Base-by-base conservation (phyloP, 345 rosid genomes). In the Rhizophora mangle region DNA sequence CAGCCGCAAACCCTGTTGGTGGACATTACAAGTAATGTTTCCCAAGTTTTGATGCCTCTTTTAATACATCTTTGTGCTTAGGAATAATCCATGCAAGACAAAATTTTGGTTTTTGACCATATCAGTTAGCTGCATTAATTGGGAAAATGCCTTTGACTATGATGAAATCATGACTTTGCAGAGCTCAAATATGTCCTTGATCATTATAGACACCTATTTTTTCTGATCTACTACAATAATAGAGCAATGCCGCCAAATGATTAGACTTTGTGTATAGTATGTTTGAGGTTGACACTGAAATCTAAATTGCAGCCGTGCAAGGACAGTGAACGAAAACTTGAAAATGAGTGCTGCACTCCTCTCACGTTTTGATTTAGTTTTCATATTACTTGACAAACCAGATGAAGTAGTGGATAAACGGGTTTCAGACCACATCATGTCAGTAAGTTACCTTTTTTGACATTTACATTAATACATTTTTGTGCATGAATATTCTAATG, bases 1-100 rank as follows among this genome's bases (percentile, higher is more conserved):
- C 99, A 71, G 99, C 97, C 10, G 97, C 97, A 79, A 95, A 90
- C 79, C 99, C 99, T 67, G 96, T 88, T 74, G 96, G 96, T 80
- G 97, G 99, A 76, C 97, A 95, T 79, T 95, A 91, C 63, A 89
- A 95, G 99, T 92, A 92, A 75, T 65, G 68, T 71, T 76, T 76
- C 74, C 19, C 8, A 18, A 20, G 31, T 69, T 61, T 66, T 21
- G 32, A n/a, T 55, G 27, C 27, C 61, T 66, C 31, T 22, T 39
- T 34, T 34, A 22, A 27, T 6, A 27, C 51, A 6, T 18, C 36
- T 18, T 19, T 24, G 30, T 29, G 24, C 24, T 39, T 29, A 53
- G 37, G 54, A 37, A 62, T 63, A 54, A 54, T 6, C 27, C 7
- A 29, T 68, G 36, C 54, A 37, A 29, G 6, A 24, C 11, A 46